These are phyloP conservation scores for Lachancea meyersii DNA, from an alignment of 805 yeast species.

Conservation along the genomic window DNA sequence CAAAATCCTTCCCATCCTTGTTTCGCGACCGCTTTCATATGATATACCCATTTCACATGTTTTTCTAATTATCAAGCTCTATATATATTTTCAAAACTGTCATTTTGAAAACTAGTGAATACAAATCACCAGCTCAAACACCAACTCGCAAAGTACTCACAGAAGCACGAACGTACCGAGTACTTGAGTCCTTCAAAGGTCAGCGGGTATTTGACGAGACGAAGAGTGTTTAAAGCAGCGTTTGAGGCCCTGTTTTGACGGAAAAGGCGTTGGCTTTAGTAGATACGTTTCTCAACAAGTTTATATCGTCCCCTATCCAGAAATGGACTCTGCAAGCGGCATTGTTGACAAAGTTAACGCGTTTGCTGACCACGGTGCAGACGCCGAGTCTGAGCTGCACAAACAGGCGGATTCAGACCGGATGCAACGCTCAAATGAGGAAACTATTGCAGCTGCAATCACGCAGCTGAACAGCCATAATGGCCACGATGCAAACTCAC, in stretches of 20 bases:
- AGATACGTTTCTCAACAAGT: background rate
- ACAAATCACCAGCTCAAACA: background rate
- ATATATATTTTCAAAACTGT: too few relatives aligned
- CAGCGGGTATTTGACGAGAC: background rate
- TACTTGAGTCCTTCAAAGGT: background rate
- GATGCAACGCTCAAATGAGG: slow-evolving; percentile 2
- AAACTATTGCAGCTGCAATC: slow-evolving; percentile 8
- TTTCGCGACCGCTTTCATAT: too few relatives aligned
- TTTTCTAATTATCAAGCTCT: too few relatives aligned
- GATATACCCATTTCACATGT: too few relatives aligned
- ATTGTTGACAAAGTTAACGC: slow-evolving; percentile 3
- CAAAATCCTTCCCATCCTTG: too few relatives aligned
- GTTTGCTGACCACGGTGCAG: background rate
- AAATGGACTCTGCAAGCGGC: background rate
- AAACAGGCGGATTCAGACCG: background rate
- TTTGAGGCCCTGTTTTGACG: background rate
- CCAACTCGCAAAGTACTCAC: background rate
- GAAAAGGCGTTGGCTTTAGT: background rate
- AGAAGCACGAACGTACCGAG: background rate
- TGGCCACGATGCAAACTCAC: background rate
- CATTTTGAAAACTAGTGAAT: too few relatives aligned
- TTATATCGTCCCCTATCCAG: background rate
- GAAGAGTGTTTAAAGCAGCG: background rate
- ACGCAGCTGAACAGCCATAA: slow-evolving; percentile 4
- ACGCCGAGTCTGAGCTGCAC: background rate